Base-by-base conservation (phyloP, 2,329 filamentous ascomycete genomes). In the Chrysosporium queenslandicum region DNA sequence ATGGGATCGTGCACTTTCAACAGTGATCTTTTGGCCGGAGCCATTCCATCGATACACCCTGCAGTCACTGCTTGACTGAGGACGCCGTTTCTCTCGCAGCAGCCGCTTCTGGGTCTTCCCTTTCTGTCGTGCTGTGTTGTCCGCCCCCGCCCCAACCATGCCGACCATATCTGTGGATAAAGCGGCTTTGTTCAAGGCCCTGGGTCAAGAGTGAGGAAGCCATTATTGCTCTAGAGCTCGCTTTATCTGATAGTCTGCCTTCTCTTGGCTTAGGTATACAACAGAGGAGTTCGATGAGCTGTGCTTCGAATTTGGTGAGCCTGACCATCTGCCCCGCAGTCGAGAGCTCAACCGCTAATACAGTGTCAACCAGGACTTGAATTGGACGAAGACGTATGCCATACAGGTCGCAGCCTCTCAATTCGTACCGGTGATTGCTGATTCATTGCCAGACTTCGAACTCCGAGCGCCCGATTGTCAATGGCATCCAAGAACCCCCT, bases 151-250 rank as follows among this genome's bases (percentile, higher is more conserved):
- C 46, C 46, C 67, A 71, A 81, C 69, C 56, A 96, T 96, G 92
- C 92, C 92, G 73, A 98, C 92, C 68, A 96, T 98, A 63, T 79
- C 85, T 62, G 90, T 97, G 63, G 87, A 97, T 77, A 98, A 97
- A 77, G 90, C 89, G 65, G 87, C 85, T 67, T 87, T 98, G 67
- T 97, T 86, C 78, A 83, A 94, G 74, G 89, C 87, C 68, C 80
- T 98, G 55, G 91, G 89, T 66, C 83, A 84, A 73, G 83, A 92
- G 81, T 96, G 79, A 70, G 78, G 70, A 62, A 71, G 54, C 56
- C 59, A 4, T 37, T 21, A 20, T 18, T 32, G 4, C 9, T 23
- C 16, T 41, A 16, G 7, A 25, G 42, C n/a, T 12, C 39, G 18
- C 18, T 36, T 18, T 50, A 30, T 52, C 53, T 49, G 30, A 48